These are phyloP conservation scores for Balansia obtecta DNA, from an alignment of 2,329 filamentous ascomycete genomes.

Conservation along the genomic window DNA sequence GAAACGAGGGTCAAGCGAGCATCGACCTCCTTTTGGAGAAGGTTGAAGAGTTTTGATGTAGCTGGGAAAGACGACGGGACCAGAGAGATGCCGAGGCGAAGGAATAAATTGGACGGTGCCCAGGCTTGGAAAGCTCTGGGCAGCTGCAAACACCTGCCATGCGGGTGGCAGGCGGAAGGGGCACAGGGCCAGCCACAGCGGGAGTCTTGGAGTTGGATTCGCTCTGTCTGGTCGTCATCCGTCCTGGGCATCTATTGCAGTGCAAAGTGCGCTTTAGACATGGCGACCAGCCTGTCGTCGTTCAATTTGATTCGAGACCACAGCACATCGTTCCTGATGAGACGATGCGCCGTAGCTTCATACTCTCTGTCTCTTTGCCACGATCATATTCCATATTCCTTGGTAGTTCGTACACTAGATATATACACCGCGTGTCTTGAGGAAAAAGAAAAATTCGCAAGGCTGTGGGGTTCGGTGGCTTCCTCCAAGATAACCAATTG, in stretches of 20 bases:
- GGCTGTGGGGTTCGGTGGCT: too few relatives aligned
- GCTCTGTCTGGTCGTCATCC: too few relatives aligned
- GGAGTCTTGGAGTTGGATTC: not conserved
- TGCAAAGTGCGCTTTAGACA: too few relatives aligned
- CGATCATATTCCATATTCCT: not conserved
- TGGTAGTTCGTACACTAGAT: slow-evolving; percentile 1
- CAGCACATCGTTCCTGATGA: too few relatives aligned
- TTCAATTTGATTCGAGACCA: too few relatives aligned
- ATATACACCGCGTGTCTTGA: not conserved
- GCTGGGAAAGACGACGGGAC: slow-evolving; percentile 6
- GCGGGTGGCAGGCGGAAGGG: slow-evolving; percentile 3
- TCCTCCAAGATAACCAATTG: too few relatives aligned
- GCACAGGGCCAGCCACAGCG: not conserved
- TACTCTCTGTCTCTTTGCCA: not conserved
- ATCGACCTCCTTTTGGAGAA: not conserved
- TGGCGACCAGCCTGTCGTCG: too few relatives aligned
- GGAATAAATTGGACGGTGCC: not conserved
- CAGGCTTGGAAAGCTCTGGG: slow-evolving; percentile 1
- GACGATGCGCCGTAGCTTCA: too few relatives aligned
- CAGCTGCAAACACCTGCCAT: slow-evolving; percentile 6
- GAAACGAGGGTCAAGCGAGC: slow-evolving; percentile 9
- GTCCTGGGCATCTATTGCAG: too few relatives aligned
- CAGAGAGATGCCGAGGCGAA: slow-evolving; percentile 2
- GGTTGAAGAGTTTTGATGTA: not conserved
- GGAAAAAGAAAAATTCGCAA: too few relatives aligned